Base-by-base conservation (phyloP, 176 grass and related monocot genomes). In the Avena eriantha region DNA sequence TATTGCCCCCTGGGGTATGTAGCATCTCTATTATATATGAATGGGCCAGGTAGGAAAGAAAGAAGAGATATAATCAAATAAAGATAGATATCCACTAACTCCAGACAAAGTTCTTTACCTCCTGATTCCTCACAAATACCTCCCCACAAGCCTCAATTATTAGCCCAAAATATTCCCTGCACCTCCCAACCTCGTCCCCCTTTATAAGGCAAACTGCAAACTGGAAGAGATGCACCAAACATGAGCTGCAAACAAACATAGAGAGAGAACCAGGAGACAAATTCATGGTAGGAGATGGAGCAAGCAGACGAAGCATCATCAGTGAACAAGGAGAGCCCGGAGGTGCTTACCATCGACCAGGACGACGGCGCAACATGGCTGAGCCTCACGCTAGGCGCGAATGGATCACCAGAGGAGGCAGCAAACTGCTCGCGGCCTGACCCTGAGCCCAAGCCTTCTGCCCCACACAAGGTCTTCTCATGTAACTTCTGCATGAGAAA, bases 401-500 rank as follows among this genome's bases (percentile, higher is more conserved):
- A 71, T n/a, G 76, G 49, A 9, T 91, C 88, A 2, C 61, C 81
- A 10, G 81, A 84, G 31, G 58, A 80, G 68, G 85, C 45, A 18
- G 75, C 86, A 35, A 85, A 85, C 87, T 85, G 81, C 80, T 81
- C 89, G 4, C 64, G 54, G 80, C 29, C 64, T 23, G 78, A 85
- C 10, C 73, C 87, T 29, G 84, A 83, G 16, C 77, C 90, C 3
- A 75, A 87, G 14, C 78, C 87, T 59, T 36, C 91, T 10, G 18
- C 83, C 10, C 91, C 92, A 45, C 88, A 90, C 69, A 97, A 97
- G 83, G 90, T 97, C 73, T 97, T 92, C 92, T 97, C 95, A 22
- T 97, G 95, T 69, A 97, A 97, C 80, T 97, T 92, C 80, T 97
- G 95, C 88, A 87, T 92, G 88, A 86, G 92, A 35, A 97, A 97